These are phyloP conservation scores for Fonsecaea nubica DNA, from an alignment of 2,329 filamentous ascomycete genomes.

Conservation along the genomic window DNA sequence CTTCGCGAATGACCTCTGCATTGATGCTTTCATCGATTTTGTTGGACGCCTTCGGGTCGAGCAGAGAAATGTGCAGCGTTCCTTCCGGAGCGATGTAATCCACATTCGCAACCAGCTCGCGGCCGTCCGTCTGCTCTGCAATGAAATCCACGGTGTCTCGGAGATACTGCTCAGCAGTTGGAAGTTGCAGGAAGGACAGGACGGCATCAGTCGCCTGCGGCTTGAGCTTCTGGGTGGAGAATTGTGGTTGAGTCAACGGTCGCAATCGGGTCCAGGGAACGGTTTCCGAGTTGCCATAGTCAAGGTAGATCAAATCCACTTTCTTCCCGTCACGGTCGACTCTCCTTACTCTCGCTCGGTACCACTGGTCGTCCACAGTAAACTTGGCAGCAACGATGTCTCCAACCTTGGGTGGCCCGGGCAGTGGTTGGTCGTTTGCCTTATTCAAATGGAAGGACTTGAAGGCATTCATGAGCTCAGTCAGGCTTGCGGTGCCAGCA, in stretches of 20 bases:
- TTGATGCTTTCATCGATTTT: constrained; percentile 82
- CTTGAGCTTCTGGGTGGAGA: constrained; percentile 80
- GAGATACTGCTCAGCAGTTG: constrained; percentile 81
- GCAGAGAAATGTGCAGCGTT: constrained; percentile 83
- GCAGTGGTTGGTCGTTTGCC: constrained; percentile 75
- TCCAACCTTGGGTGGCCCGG: constrained; percentile 82
- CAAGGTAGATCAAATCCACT: constrained; percentile 90
- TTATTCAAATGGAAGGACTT: constrained; percentile 86
- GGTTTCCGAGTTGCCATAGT: constrained; percentile 94
- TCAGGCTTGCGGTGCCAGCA: constrained; percentile 80
- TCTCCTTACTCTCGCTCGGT: constrained; percentile 85
- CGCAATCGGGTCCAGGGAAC: constrained; percentile 84
- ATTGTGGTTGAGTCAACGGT: constrained; percentile 78
- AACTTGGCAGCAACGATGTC: constrained; percentile 93
- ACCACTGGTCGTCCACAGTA: constrained; percentile 88
- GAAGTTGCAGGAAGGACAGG: constrained; percentile 88
- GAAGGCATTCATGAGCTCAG: constrained; percentile 89
- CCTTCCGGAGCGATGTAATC: constrained; percentile 85
- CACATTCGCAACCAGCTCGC: constrained; percentile 85
- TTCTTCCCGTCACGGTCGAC: constrained; percentile 91
- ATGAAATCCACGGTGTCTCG: constrained; percentile 79
- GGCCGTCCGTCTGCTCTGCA: constrained; percentile 73
- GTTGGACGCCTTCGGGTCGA: constrained; percentile 72
- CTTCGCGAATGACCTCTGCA: constrained; percentile 80
- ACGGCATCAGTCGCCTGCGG: constrained; percentile 86